Base-by-base conservation (phyloP, 2,329 filamentous ascomycete species). In the Clarireedia homoeocarpa region DNA sequence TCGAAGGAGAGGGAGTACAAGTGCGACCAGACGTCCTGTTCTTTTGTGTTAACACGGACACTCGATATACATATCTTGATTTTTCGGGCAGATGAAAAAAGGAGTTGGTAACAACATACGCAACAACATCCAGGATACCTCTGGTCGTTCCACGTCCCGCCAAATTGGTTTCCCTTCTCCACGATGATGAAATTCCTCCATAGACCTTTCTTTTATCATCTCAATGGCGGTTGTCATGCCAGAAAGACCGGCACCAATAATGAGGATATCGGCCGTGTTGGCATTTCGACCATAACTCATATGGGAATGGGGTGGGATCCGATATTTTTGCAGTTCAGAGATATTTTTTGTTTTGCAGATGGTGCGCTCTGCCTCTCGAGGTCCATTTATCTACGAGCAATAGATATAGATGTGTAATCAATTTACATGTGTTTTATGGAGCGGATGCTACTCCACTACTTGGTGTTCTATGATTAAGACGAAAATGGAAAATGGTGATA, bases 1-100 rank as follows among this genome's bases (percentile, higher is more conserved):
- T 80, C 80, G 60, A 84, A 84, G 6, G 77, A 81, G 65, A 76
- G 81, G 44, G 74, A 79, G 68, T 84, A 84, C 1, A 46, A 12
- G 48, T 76, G 70, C 39, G 74, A 77, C 73, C 74, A 78, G 10
- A 83, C 78, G 17, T 69, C 59, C 55, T 61, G 39, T 26, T 42
- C 10, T 9, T 9, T 30, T 30, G 27, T 2, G 27, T 34, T 34
- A 34, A 12, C 2, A 34, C 30, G 10, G 12, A n/a, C 50, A 7
- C 12, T 46, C 14, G 10, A 20, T 53, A 12, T n/a, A 40, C 12
- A 14, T 20, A 6, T 39, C 30, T 34, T 34, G 0, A 34, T 4
- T 34, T 34, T 34, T 34, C 1, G 5, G 10, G 5, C 1, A 34
- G 30, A 12, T 4, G 30, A 12, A 34, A 34, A 34, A 9, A 12